These are phyloP conservation scores for Eucommia ulmoides DNA, from an alignment of 257 asterid species.

Conservation along the genomic window DNA sequence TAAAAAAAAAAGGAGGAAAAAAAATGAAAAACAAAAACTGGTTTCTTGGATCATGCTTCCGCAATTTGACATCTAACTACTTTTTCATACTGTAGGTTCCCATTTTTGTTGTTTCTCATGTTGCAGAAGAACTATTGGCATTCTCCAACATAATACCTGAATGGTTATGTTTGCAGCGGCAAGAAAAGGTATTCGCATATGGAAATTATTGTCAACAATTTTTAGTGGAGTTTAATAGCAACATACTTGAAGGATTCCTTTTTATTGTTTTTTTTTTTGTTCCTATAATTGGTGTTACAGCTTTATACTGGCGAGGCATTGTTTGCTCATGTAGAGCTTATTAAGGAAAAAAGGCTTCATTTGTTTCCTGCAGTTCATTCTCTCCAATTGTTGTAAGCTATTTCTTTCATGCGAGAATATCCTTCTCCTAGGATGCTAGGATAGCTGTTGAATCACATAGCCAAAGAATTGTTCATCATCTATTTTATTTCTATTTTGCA, in stretches of 20 bases:
- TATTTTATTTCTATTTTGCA: too few species aligned
- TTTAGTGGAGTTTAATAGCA: too few species aligned
- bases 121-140: slow-evolving; percentile 74
- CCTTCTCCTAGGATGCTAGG: too few species aligned
- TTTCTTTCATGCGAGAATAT: slow-evolving; percentile 5
- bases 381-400: slow-evolving; percentile 50
- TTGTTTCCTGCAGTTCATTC: slow-evolving; percentile 70
- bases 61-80: too few species aligned
- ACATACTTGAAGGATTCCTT: too few species aligned
- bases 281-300: slow-evolving; percentile 26
- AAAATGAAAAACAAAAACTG: too few species aligned
- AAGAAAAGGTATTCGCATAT: slow-evolving; percentile 46
- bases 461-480: too few species aligned
- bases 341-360: slow-evolving; percentile 49
- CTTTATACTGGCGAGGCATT: slow-evolving; percentile 61
- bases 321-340: slow-evolving; percentile 53
- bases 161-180: slow-evolving; percentile 64
- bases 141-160: slow-evolving; percentile 71
- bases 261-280: background rate
- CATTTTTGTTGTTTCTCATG: slow-evolving; percentile 61
- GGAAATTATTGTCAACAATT: too few species aligned
- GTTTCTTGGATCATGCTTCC: too few species aligned
- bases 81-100: slow-evolving; percentile 50
- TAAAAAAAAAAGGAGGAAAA: too few species aligned
- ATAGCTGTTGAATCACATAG: too few species aligned